Evolutionary conservation across 257 asterid species (phyloP), one percentile per base, ranked within the genome.

Genomic region (Fraxinus americana): DNA sequence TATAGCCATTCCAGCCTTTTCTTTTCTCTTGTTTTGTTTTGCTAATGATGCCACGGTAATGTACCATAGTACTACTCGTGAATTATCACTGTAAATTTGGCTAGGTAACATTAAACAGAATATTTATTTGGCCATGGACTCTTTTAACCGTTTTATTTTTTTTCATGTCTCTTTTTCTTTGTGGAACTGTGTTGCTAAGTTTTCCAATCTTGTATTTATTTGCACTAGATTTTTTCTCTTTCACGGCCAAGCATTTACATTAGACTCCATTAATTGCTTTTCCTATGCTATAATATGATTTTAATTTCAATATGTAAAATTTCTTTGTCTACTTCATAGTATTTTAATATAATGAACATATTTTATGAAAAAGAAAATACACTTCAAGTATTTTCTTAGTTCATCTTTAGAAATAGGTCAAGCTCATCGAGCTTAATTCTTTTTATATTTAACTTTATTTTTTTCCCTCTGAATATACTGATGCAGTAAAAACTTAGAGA

Each of bases 331-430:
- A 35, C 63, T 78, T 57, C 75, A 30, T 25, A 32, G 34, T 69
- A n/a, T 23, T 38, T 66, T 76, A 74, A 71, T 75, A 65, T 77
- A 48, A 30, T 65, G 77, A 39, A 71, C 32, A 71, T 77, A n/a
- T 70, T 67, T 73, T 73, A 41, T 39, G 14, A 59, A 30, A 74
- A 77, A 63, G 27, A 70, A 67, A 36, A 6, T 29, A 30, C 12
- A 68, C 25, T 45, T 57, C 17, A 67, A 67, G 13, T 54, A 16
- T 25, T 27, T n/a, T n/a, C 57, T 30, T 25, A 38, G 54, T 67
- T 73, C 43, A 54, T 72, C 74, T 65, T 21, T 61, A 35, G 73
- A 69, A 59, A 67, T 54, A 29, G 57, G 73, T 66, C 69, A 81
- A 36, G 76, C 36, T 19, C 72, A 32, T 73, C 57, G n/a, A 77